Base-by-base conservation (phyloP, 352 stramenopile species). In the Globisporangium parvum region DNA sequence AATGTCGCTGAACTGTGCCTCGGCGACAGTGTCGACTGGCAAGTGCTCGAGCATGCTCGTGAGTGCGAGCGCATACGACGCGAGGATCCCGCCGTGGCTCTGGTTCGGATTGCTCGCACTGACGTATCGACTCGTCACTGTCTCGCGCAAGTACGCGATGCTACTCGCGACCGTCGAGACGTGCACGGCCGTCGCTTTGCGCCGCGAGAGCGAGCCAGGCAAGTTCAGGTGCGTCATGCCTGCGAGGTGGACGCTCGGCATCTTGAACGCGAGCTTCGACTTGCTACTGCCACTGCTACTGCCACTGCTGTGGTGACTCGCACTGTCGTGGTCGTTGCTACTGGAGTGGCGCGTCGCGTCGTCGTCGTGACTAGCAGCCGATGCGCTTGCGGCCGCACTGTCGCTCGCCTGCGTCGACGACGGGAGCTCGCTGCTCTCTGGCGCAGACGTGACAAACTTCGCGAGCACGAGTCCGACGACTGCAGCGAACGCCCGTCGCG, bases 81-180 rank as follows among this genome's bases (percentile, higher is more conserved):
- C 73, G 12, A 93, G 66, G 46, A 88, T 80, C 0, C 80, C 83
- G 23, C 85, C 85, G 50, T 90, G 69, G 49, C 63, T 73, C n/a
- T 77, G 70, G 12, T 69, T 70, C 26, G 73, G 72, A 45, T 73
- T 80, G 26, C 50, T 72, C 0, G 56, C 47, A 18, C 71, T 75
- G 8, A 91, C 48, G 53, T 86, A 89, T 55, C 86, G 85, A 58
- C 62, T 75, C 24, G 63, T 65, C 20, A 95, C 49, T 41, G 81
- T 69, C 17, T 95, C 85, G 47, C 92, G 92, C 21, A 93, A 79
- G 53, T 89, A 91, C 15, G 82, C 44, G 21, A 95, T 66, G 20
- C 90, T 77, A 47, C 73, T 87, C 4, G 80, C 73, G 26, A 95
- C 79, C 37, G 74, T 89, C 3, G 83, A 85, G 40, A 95, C 88